Base-by-base conservation (phyloP, 352 stramenopile species). In the Phytophthora capsici region DNA sequence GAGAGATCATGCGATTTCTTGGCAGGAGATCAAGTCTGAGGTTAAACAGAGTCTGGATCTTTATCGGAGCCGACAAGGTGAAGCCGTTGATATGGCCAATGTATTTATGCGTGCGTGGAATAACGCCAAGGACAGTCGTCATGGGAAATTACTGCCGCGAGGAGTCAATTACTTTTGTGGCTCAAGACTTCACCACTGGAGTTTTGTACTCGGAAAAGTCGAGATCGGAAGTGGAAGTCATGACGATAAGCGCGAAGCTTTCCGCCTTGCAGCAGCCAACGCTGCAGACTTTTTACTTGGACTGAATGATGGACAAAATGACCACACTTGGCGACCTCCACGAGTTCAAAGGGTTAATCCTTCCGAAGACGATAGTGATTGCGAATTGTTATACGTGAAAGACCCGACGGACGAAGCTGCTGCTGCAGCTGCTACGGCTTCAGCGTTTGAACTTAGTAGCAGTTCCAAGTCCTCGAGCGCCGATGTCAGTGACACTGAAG, bases 141-240 rank as follows among this genome's bases (percentile, higher is more conserved):
- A 60, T 17, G 57, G 28, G 1, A 20, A 70, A 12, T 63, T 69
- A 22, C 47, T 78, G 0, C 66, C 73, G 34, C 69, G 71, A 14
- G 71, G 85, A 38, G 56, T 72, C n/a, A 69, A 51, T 14, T 90
- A 87, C 41, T 80, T 78, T 34, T 53, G 57, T 25, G 83, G 83
- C 2, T 38, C 55, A 20, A 68, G 69, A n/a, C 54, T 68, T n/a
- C 74, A 87, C 19, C 83, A 91, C 61, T 90, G 70, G 72, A 66
- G 63, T 2, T 90, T 90, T 45, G 50, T 48, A 8, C 37, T 86
- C 13, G 83, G 71, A 3, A 85, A 79, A 17, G 67, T 91, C 7
- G 83, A 90, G 40, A 73, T 91, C 25, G 83, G 80, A 3, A 88
- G 77, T 20, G 78, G 80, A 9, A 88, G 80, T 43, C 65, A 83